Base-by-base conservation (phyloP, 352 stramenopile species). In the Blastocystis hominis region DNA sequence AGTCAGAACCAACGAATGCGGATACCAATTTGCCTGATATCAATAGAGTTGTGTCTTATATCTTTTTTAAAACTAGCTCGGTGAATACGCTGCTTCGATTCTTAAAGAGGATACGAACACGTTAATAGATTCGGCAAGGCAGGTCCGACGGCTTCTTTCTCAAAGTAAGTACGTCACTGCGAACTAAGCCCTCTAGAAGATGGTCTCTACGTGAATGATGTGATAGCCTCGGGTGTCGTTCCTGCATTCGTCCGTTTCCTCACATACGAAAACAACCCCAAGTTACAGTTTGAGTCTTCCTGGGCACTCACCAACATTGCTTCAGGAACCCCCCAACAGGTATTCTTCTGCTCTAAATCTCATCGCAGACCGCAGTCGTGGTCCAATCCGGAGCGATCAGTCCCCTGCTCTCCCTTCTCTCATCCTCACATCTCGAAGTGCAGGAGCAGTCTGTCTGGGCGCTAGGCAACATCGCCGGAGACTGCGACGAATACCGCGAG, bases 271-370 rank as follows among this genome's bases (percentile, higher is more conserved):
- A 94, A 98, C 89, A 96, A 95, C 91, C 91, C 44, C 0, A 91
- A 94, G 87, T 91, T 97, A 15, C 96, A 99, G 91, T 99, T 99
- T 89, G 97, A 99, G 90, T 96, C 97, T n/a, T 96, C 96, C 3
- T 99, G 97, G 97, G 95, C 96, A 46, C 91, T 99, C 38, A 99
- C 97, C 46, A 99, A 99, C 91, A 98, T 99, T 91, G 96, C 97
- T 10, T 98, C 94, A 34, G 97, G 97, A 63, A 98, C 96, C 4
- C 96, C 94, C 55, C 93, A 98, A 20, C 94, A 99, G 44, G 66
- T 87, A 36, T 20, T 15, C 3, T 17, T 87, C 5, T 13, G 4
- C 15, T 36, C n/a, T 64, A 5, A 20, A n/a, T 46, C n/a, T 86
- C 34, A 86, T 36, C 30, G 36, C 54, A 87, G 91, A 99, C 97